Base-by-base conservation (phyloP, 139 green algal genomes). In the Chlorella sorokiniana region DNA sequence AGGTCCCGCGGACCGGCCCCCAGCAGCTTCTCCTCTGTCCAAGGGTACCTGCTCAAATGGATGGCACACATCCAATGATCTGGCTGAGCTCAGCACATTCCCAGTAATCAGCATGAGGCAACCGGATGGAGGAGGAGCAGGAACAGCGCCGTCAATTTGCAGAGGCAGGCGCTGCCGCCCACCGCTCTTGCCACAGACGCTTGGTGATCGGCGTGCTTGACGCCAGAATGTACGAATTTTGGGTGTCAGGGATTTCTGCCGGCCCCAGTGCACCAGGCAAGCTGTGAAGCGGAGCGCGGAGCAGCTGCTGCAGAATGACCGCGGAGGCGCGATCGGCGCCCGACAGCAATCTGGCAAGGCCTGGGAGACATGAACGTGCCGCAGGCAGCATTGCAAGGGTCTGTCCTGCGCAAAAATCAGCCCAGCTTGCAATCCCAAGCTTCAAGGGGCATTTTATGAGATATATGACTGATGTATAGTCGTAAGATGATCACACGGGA, bases 181-280 rank as follows among this genome's bases (percentile, higher is more conserved):
- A 86, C 56, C 81, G 52, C 69, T 79, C 54, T 20, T 37, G 71
- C 80, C 80, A 85, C 23, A 80, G 59, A 11, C 85, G 78, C 79
- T 91, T 92, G 8, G 90, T 95, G 4, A 94, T 86, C 0, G 90
- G 87, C 38, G 90, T 93, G 78, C 89, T 93, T 1, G 61, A 81
- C 1, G 88, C 89, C 1, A 90, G 61, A 33, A 89, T 82, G 48
- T 35, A 45, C 6, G 74, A 44, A 69, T 82, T 71, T 54, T 74
- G 56, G 18, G 23, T 31, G 18, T 31, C 22, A n/a, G 56, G 56
- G 23, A 65, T 65, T n/a, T 65, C 56, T 33, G 23, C 6, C 18
- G 56, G 56, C 22, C 56, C 18, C 56, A 10, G 56, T 10, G 14
- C 16, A 16, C 56, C 56, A 33, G 56, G n/a, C 23, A 65, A n/a